A percentile compares a stretch with the other conserved stretches of the same genome.
These are phyloP conservation scores for Somion occarium DNA, from an alignment of 1,284 basidiomycete species.

Conservation along the genomic window DNA sequence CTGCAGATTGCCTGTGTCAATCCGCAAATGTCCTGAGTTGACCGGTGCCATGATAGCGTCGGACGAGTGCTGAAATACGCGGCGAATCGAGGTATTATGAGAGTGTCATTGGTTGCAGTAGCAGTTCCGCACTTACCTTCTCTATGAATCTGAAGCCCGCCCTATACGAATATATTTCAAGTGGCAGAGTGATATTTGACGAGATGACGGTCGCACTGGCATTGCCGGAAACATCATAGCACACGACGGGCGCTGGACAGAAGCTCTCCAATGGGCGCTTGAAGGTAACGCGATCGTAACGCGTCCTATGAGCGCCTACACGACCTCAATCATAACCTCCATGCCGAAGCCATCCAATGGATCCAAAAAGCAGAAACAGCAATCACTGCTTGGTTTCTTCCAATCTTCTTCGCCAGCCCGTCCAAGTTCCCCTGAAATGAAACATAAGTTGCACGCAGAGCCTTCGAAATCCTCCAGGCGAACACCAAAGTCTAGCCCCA, in stretches of 20 bases:
- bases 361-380: conserved; percentile 1
- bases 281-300: background rate
- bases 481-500: background rate
- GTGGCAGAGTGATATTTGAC: too few species aligned
- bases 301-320: background rate
- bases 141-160: too few species aligned
- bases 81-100: too few species aligned
- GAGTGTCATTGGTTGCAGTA: too few species aligned
- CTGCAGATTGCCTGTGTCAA: background rate
- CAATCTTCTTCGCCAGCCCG: background rate
- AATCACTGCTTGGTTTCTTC: background rate
- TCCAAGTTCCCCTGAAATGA: background rate
- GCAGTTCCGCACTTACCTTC: too few species aligned
- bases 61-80: too few species aligned
- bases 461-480: background rate
- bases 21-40: background rate
- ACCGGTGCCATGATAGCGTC: background rate
- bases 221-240: too few species aligned
- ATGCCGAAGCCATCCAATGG: background rate
- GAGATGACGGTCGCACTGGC: too few species aligned
- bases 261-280: too few species aligned
- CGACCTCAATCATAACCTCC: background rate
- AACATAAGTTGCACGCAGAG: background rate
- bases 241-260: too few species aligned
- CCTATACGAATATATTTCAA: too few species aligned